Evolutionary conservation across 345 rosid genomes (phyloP).

Genomic region (Brassica cretica): DNA sequence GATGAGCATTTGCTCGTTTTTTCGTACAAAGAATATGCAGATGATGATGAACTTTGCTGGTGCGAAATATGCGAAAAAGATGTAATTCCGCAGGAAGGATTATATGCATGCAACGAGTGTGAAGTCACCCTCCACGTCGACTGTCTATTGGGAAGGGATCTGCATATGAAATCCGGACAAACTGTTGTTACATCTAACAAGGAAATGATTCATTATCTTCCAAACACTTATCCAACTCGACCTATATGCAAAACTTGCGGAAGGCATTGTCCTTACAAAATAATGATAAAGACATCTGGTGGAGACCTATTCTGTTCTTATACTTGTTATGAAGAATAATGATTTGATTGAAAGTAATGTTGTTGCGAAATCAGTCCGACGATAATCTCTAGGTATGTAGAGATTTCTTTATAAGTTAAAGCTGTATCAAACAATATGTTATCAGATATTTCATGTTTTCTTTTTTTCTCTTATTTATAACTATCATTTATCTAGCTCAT

Average conservation of each 20-base stretch:
- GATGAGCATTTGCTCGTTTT: not conserved
- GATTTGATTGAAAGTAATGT: not conserved
- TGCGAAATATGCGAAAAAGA: not conserved
- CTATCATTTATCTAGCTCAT: not conserved
- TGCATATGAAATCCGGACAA: not conserved
- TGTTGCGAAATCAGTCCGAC: not conserved
- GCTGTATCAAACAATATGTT: not conserved
- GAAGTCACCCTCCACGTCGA: not conserved
- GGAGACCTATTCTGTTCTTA: not conserved
- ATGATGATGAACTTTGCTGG: not conserved
- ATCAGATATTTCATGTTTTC: not conserved
- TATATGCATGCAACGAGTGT: constrained; percentile 1
- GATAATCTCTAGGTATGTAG: not conserved
- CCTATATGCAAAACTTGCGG: constrained; percentile 9
- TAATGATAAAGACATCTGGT: not conserved
- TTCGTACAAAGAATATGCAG: not conserved
- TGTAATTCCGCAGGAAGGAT: not conserved
- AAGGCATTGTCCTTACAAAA: not conserved
- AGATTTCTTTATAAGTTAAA: not conserved
- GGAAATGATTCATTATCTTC: not conserved
- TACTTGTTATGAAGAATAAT: not conserved
- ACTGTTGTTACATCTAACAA: not conserved
- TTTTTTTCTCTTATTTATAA: not conserved
- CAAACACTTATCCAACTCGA: not conserved
- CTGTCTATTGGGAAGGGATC: constrained; percentile 3